Evolutionary conservation across 2,329 filamentous ascomycete genomes (phyloP).

Genomic region (Xylaria sp.): DNA sequence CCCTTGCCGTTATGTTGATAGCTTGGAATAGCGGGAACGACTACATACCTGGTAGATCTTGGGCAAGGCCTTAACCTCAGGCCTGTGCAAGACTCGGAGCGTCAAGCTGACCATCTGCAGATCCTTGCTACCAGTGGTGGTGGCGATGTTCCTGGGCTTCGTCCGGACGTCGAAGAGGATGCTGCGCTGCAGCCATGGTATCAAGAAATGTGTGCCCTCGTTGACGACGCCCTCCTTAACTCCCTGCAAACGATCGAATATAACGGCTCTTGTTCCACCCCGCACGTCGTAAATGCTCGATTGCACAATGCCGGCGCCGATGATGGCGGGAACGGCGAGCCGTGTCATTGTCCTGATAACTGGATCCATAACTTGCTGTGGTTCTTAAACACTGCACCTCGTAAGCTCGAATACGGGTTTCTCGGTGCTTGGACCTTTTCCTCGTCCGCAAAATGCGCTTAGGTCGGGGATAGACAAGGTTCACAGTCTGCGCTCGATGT

Average conservation of each 20-base stretch:
- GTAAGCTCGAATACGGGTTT: too few relatives aligned
- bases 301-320: constrained; percentile 71
- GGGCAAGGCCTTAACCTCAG: constrained; percentile 88
- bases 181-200: constrained; percentile 94
- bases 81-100: constrained; percentile 90
- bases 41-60: constrained; percentile 93
- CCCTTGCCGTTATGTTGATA: neutral
- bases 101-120: constrained; percentile 99
- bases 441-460: neutral
- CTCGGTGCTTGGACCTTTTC: neutral
- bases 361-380: constrained; percentile 56
- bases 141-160: constrained; percentile 95
- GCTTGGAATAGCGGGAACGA: neutral
- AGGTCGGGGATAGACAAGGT: neutral
- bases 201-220: constrained; percentile 94
- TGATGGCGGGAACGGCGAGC: constrained; percentile 73
- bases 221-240: constrained; percentile 92
- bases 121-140: constrained; percentile 97
- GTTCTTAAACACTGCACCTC: too few relatives aligned
- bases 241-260: constrained; percentile 92
- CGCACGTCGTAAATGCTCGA: constrained; percentile 96
- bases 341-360: constrained; percentile 67
- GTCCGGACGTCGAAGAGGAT: constrained; percentile 98
- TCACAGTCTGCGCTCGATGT: constrained; percentile 7
- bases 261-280: constrained; percentile 92